phyloP scores from a whole-genome alignment of 805 yeast genomes.

The Candida hispaniensis region DNA sequence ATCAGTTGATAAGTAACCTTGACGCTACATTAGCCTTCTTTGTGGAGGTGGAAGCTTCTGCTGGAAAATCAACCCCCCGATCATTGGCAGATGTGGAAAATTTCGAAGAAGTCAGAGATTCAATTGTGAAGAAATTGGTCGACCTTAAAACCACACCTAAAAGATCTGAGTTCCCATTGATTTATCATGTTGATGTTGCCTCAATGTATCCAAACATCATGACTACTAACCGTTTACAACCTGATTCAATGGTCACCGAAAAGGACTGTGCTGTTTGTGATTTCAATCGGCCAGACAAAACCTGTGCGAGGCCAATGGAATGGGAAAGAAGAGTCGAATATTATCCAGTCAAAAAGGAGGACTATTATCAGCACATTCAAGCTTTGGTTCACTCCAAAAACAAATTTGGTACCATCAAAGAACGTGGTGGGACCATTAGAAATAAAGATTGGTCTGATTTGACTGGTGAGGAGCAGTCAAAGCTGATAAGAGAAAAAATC shows the following conservation, averaged over 20 bases:
- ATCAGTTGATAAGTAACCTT: constrained; percentile 62
- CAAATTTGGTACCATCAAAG: constrained; percentile 28
- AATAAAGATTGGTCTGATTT: constrained; percentile 54
- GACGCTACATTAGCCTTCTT: constrained; percentile 72
- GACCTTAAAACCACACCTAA: constrained; percentile 51
- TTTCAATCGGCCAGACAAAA: constrained; percentile 88
- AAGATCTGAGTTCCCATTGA: constrained; percentile 69
- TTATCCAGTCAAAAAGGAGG: constrained; percentile 82
- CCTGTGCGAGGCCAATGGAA: constrained; percentile 79
- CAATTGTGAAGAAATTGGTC: constrained; percentile 44
- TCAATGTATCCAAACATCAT: constrained; percentile 99
- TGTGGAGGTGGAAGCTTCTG: constrained; percentile 75
- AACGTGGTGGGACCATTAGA: constrained; percentile 1
- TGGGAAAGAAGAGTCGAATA: constrained; percentile 99
- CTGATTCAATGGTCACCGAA: constrained; percentile 93
- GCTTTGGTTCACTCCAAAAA: constrained; percentile 69
- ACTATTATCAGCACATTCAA: constrained; percentile 79
- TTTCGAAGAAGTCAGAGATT: constrained; percentile 58
- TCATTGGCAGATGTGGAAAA: constrained; percentile 74
- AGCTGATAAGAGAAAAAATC: constrained; percentile 61
- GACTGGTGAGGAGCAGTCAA: constrained; percentile 65
- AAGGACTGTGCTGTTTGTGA: constrained; percentile 97
- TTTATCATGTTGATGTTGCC: constrained; percentile 97
- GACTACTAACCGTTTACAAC: constrained; percentile 95
- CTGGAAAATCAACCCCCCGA: constrained; percentile 43